These are phyloP conservation scores for Chloromonas sp. DNA, from an alignment of 163 green algal genomes.

Conservation along the genomic window DNA sequence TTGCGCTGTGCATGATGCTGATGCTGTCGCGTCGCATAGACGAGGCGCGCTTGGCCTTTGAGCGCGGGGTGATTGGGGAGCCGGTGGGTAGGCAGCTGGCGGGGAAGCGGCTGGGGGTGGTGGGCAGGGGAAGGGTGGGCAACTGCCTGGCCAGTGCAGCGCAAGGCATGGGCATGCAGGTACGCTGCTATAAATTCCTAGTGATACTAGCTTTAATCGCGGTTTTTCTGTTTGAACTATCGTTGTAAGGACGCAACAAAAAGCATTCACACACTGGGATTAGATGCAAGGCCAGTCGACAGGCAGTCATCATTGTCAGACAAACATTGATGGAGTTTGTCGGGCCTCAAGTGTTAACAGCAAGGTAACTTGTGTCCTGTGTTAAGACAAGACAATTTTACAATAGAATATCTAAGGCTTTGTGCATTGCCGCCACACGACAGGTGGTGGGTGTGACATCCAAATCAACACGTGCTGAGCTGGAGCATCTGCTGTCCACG, in stretches of 20 bases:
- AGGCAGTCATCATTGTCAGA: too few species aligned
- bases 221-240: too few species aligned
- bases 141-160: constrained; percentile 21
- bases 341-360: too few species aligned
- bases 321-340: too few species aligned
- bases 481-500: constrained; percentile 34
- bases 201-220: too few species aligned
- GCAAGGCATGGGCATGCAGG: constrained; percentile 42
- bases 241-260: too few species aligned
- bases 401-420: too few species aligned
- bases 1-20: constrained; percentile 50
- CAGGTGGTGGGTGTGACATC: constrained; percentile 8
- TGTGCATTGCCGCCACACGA: too few species aligned
- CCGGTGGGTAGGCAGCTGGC: constrained; percentile 27
- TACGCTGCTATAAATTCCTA: constrained; percentile 6
- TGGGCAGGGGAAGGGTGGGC: constrained; percentile 33
- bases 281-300: too few species aligned
- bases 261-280: too few species aligned
- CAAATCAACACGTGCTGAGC: constrained; percentile 16
- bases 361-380: too few species aligned
- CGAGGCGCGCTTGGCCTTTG: constrained; percentile 28
- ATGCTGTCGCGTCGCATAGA: constrained; percentile 48
- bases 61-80: constrained; percentile 14
- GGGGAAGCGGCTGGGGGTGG: constrained; percentile 44
- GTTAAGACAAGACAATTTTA: too few species aligned